phyloP scores from a whole-genome alignment of 768 basidiomycete genomes.

The Lactarius deliciosus region DNA sequence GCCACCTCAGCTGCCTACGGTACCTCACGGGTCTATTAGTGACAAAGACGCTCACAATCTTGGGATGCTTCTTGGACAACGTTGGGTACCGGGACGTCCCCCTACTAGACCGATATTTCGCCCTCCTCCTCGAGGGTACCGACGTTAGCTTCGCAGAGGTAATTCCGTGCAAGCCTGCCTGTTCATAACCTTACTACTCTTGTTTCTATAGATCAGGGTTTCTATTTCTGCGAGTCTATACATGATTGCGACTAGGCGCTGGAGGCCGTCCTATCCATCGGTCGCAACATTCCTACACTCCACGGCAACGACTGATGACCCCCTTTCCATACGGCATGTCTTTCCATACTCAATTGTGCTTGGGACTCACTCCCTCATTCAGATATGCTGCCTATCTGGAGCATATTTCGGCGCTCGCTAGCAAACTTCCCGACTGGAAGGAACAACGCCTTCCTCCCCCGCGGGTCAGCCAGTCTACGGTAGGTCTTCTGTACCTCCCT shows the following conservation, averaged over 20 bases:
- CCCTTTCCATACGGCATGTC: slow-evolving; percentile 26
- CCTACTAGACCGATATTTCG: slow-evolving; percentile 64
- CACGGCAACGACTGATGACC: slow-evolving; percentile 21
- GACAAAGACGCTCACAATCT: slow-evolving; percentile 68
- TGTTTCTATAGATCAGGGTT: slow-evolving; percentile 15
- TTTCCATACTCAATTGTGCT: not conserved
- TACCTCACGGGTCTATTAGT: slow-evolving; percentile 45
- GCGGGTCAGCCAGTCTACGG: slow-evolving; percentile 79
- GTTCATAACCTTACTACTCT: not conserved
- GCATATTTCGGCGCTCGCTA: slow-evolving; percentile 55
- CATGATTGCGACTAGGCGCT: slow-evolving; percentile 27
- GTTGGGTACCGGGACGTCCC: slow-evolving; percentile 66
- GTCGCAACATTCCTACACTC: slow-evolving; percentile 23
- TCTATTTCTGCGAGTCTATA: slow-evolving; percentile 24
- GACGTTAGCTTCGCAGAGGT: slow-evolving; percentile 88
- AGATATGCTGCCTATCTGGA: slow-evolving; percentile 58
- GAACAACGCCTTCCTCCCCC: slow-evolving; percentile 81
- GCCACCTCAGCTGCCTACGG: slow-evolving; percentile 17
- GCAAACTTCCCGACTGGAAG: slow-evolving; percentile 65
- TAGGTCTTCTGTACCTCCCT: slow-evolving; percentile 33
- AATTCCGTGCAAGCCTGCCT: slow-evolving; percentile 22
- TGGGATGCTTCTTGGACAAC: slow-evolving; percentile 64
- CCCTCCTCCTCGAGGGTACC: slow-evolving; percentile 70
- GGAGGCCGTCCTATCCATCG: slow-evolving; percentile 26
- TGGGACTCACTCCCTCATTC: slow-evolving; percentile 14